A percentile compares a stretch with the other conserved stretches of the same genome.
Evolutionary conservation across 1,284 basidiomycete species (phyloP).

Genomic region (Rhodofomes roseus): DNA sequence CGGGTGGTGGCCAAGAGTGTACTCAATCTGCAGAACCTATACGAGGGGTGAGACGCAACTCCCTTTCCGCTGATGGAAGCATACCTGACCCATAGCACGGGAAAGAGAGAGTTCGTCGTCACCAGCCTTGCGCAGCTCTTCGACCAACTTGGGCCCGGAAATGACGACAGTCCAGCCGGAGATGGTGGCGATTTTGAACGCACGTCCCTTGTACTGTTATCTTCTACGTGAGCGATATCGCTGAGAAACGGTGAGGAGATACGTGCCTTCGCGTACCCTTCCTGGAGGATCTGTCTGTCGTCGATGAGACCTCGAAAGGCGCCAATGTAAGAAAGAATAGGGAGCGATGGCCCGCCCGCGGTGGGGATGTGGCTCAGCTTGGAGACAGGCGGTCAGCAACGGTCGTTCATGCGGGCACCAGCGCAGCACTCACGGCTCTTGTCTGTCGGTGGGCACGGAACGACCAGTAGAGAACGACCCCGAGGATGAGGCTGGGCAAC

Average conservation of each 20-base stretch:
- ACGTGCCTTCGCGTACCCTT: constrained; percentile 35
- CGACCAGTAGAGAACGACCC: background rate
- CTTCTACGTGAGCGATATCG: background rate
- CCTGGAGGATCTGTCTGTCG: constrained; percentile 30
- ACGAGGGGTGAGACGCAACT: background rate
- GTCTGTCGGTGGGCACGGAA: background rate
- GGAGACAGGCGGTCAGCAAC: too few relatives aligned
- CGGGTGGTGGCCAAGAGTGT: constrained; percentile 21
- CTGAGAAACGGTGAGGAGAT: background rate
- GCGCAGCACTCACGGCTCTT: background rate
- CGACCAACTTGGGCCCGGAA: constrained; percentile 19
- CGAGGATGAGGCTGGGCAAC: background rate
- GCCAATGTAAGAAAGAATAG: constrained; percentile 33
- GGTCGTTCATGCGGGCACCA: background rate
- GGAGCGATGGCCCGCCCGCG: constrained; percentile 33
- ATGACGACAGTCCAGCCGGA: constrained; percentile 29
- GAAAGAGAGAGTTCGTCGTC: constrained; percentile 28
- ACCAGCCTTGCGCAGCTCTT: constrained; percentile 27
- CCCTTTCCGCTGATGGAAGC: background rate
- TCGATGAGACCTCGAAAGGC: constrained; percentile 26
- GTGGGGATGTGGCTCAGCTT: constrained; percentile 28
- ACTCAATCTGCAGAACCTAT: constrained; percentile 21
- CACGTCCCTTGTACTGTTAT: constrained; percentile 9
- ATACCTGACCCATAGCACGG: constrained; percentile 27
- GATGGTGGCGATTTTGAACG: constrained; percentile 33